Evolutionary conservation across 2,329 filamentous ascomycete species (phyloP).

Genomic region (Ophiostoma novo-ulmi): DNA sequence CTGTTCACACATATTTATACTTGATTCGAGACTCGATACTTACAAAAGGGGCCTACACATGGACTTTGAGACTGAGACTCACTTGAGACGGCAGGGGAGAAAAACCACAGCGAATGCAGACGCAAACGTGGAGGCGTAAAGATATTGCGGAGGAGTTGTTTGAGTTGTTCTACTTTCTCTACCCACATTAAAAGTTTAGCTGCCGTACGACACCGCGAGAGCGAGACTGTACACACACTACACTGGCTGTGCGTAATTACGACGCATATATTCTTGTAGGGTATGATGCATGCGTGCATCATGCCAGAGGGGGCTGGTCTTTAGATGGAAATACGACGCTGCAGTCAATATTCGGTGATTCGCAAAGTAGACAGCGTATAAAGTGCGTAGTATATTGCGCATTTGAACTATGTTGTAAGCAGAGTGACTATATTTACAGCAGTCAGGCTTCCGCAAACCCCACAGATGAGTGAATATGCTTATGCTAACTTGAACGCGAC

Average conservation of each 20-base stretch:
- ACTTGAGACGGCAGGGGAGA: neutral
- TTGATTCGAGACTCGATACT: neutral
- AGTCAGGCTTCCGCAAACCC: too few species aligned
- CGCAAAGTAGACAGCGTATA: neutral
- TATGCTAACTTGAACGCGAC: too few species aligned
- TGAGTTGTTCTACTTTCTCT: neutral
- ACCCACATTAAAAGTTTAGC: neutral
- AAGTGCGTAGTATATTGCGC: too few species aligned
- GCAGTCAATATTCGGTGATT: neutral
- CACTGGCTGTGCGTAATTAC: neutral
- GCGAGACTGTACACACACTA: too few species aligned
- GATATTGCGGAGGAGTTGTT: neutral
- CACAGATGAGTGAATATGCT: too few species aligned
- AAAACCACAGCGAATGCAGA: neutral
- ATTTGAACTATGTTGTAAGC: too few species aligned
- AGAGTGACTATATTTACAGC: too few species aligned
- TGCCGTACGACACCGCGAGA: neutral
- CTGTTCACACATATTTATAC: neutral
- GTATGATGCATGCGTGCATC: neutral
- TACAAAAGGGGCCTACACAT: neutral
- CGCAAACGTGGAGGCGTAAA: neutral
- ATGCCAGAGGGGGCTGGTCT: neutral
- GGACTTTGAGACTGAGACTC: neutral
- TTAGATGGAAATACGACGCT: neutral
- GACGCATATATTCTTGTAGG: neutral